phyloP scores from a whole-genome alignment of 305 asterid genomes.

The Caryopteris hybrid region DNA sequence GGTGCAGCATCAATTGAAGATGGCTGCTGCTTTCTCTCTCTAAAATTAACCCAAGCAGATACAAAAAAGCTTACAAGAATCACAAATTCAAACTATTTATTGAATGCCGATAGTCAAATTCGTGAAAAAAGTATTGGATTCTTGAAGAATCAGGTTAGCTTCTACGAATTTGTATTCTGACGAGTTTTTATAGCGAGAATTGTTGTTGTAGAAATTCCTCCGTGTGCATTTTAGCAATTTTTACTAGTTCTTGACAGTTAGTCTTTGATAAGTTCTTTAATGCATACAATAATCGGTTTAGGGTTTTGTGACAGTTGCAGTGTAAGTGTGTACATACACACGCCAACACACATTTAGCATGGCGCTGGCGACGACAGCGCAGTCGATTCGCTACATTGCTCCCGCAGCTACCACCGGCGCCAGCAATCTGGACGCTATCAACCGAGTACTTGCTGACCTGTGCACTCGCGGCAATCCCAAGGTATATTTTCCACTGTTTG shows the following conservation, averaged over 20 bases:
- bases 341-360: conserved; percentile 15
- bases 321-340: not conserved
- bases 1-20: not conserved
- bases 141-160: conserved; percentile 16
- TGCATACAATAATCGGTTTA: conserved; percentile 16
- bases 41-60: not conserved
- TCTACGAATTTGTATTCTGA: conserved; percentile 10
- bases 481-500: conserved; percentile 27
- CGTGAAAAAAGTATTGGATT: conserved; percentile 1
- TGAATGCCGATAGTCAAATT: not conserved
- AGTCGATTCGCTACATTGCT: conserved; percentile 56
- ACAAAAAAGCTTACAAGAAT: not conserved
- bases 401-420: conserved; percentile 58
- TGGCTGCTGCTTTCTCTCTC: conserved; percentile 20
- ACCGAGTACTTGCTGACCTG: conserved; percentile 61
- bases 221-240: not conserved
- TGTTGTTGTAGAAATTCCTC: not conserved
- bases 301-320: conserved; percentile 30
- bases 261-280: not conserved
- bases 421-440: conserved; percentile 63
- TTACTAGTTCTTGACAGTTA: not conserved
- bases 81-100: not conserved
- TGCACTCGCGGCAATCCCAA: conserved; percentile 71
- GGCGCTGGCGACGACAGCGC: conserved; percentile 55
- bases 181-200: not conserved